Conservation (phyloP, 1,284 basidiomycete species). For the Trichosporon coremiiforme region DNA sequence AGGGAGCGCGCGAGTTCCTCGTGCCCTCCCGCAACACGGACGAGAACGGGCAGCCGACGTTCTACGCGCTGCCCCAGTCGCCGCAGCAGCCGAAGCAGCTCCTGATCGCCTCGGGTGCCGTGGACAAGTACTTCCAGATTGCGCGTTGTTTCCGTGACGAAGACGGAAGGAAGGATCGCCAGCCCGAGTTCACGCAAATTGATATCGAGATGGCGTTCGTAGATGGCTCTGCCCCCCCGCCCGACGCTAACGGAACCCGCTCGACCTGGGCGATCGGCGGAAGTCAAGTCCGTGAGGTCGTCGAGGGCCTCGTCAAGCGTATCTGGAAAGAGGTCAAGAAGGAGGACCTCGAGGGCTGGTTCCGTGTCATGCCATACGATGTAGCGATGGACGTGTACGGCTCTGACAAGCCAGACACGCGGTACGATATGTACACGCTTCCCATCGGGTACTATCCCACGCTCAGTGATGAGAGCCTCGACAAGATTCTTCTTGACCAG, state of each 20-base stretch:
- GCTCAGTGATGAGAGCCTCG: constrained; percentile 50
- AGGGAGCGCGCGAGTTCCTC: constrained; percentile 91
- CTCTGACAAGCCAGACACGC: constrained; percentile 91
- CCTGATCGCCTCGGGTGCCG: constrained; percentile 83
- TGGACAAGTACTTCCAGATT: constrained; percentile 88
- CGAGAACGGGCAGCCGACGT: constrained; percentile 60
- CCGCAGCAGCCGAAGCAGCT: constrained; percentile 96
- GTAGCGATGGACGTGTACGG: constrained; percentile 89
- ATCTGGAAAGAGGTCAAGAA: constrained; percentile 72
- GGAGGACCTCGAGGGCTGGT: constrained; percentile 63
- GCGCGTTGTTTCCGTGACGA: constrained; percentile 95
- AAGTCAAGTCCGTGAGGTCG: constrained; percentile 70
- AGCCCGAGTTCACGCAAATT: constrained; percentile 95
- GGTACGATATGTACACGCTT: constrained; percentile 71
- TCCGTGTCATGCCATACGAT: constrained; percentile 78
- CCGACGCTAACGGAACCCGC: constrained; percentile 45
- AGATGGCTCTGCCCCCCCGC: constrained; percentile 68
- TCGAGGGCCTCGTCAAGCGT: constrained; percentile 69
- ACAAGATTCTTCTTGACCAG: constrained; percentile 53
- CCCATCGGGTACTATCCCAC: constrained; percentile 56
- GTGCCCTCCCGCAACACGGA: constrained; percentile 72
- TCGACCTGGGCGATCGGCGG: constrained; percentile 80
- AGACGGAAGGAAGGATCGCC: constrained; percentile 87
- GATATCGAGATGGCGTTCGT: constrained; percentile 97
- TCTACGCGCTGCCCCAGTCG: constrained; percentile 90